Conservation (phyloP, 441 rosid genomes). For the Corymbia citriodora region DNA sequence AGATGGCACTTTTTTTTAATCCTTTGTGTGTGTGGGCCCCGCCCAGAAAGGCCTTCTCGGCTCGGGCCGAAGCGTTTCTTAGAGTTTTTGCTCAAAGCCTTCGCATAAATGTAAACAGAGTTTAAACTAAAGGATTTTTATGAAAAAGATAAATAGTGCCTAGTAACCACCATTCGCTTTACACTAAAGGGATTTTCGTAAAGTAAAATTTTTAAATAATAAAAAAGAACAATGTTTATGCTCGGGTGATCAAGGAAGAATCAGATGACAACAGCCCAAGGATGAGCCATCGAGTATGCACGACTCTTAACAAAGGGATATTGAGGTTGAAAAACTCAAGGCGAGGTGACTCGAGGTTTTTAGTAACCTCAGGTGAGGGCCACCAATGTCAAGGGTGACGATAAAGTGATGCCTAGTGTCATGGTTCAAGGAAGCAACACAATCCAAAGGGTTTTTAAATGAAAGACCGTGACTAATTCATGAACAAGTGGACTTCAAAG, state of each 20-base stretch:
- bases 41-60: not conserved
- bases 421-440: no score
- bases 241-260: not conserved
- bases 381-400: not conserved
- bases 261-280: accelerated
- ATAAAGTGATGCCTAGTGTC: no score
- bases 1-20: not conserved
- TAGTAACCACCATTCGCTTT: not conserved
- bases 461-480: no score
- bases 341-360: not conserved
- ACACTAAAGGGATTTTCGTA: not conserved
- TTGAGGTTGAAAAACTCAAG: not conserved
- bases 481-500: no score
- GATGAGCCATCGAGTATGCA: not conserved
- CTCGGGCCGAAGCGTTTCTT: not conserved
- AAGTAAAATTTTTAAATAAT: not conserved
- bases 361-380: not conserved
- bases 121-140: not conserved
- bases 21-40: not conserved
- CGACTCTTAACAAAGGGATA: not conserved
- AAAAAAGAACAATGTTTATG: not conserved
- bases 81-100: not conserved
- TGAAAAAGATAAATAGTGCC: not conserved
- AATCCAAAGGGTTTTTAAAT: no score
- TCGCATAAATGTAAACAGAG: not conserved